Conservation (phyloP, 257 asterid species). For the Echites panduratus region DNA sequence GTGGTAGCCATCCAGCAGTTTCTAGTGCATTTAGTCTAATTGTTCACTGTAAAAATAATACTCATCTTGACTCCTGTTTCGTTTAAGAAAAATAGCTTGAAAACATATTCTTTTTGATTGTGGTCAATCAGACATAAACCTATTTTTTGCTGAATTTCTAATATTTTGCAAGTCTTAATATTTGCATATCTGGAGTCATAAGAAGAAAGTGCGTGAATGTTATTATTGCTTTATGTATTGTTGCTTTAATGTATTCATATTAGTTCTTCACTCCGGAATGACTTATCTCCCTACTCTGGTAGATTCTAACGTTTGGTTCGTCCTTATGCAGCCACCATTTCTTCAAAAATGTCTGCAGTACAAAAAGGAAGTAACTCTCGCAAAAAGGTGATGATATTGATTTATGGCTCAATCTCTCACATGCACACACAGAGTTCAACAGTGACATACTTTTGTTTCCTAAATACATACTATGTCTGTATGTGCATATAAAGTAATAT, state of each 20-base stretch:
- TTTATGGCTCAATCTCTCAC: not conserved
- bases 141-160: not conserved
- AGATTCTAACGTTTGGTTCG: constrained; percentile 31
- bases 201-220: not conserved
- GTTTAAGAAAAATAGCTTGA: not conserved
- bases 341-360: constrained; percentile 77
- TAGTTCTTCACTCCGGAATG: not conserved
- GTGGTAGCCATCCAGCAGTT: not conserved
- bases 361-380: constrained; percentile 82
- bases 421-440: not conserved
- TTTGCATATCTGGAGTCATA: too few species aligned
- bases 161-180: not conserved
- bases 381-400: constrained; percentile 44
- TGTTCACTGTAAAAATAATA: not conserved
- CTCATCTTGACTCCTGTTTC: not conserved
- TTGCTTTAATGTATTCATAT: not conserved
- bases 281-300: constrained; percentile 7
- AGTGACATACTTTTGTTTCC: not conserved
- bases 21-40: not conserved
- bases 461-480: not conserved
- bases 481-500: not conserved
- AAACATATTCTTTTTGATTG: not conserved
- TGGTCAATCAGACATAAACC: not conserved
- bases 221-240: not conserved
- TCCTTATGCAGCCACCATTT: constrained; percentile 72